Percentiles rank a stretch among this genome's conserved stretches.
Evolutionary conservation across 2,329 filamentous ascomycete species (phyloP).

Genomic region (Aspergillus felis): DNA sequence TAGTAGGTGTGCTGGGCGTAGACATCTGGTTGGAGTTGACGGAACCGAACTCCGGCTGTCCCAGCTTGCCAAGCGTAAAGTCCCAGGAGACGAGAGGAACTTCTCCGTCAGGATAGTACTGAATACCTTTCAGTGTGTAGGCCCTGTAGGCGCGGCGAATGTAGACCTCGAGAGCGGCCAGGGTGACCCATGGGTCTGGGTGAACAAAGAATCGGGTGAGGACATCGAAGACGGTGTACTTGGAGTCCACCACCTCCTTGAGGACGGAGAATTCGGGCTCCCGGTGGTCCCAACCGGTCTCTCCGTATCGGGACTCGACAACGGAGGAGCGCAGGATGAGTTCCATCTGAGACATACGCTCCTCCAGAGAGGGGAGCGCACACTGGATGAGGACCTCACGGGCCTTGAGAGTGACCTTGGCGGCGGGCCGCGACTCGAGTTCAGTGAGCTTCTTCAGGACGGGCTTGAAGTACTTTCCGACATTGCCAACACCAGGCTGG

Average conservation of each 20-base stretch:
- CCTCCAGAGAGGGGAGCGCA: conserved; percentile 90
- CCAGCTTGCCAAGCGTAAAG: conserved; percentile 89
- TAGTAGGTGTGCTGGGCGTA: conserved; percentile 70
- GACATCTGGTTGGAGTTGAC: conserved; percentile 73
- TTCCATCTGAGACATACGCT: conserved; percentile 95
- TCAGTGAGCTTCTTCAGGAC: conserved; percentile 83
- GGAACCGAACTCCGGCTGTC: conserved; percentile 83
- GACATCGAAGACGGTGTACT: conserved; percentile 97
- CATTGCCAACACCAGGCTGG: conserved; percentile 82
- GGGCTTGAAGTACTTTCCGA: conserved; percentile 81
- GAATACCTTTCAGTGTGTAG: conserved; percentile 82
- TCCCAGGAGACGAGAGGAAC: conserved; percentile 88
- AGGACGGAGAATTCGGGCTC: conserved; percentile 86
- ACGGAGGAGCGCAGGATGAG: conserved; percentile 95
- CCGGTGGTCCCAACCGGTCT: conserved; percentile 94
- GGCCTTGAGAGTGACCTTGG: conserved; percentile 96
- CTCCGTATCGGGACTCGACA: conserved; percentile 93
- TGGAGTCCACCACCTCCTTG: conserved; percentile 97
- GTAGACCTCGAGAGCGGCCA: conserved; percentile 93
- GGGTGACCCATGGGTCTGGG: conserved; percentile 86
- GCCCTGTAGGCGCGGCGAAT: conserved; percentile 95
- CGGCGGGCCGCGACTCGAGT: conserved; percentile 77
- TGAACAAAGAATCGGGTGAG: conserved; percentile 93
- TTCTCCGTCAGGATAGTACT: conserved; percentile 70
- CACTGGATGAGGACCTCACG: conserved; percentile 97